Evolutionary conservation across 768 basidiomycete genomes (phyloP).

Genomic region (Suillus tomentosus): DNA sequence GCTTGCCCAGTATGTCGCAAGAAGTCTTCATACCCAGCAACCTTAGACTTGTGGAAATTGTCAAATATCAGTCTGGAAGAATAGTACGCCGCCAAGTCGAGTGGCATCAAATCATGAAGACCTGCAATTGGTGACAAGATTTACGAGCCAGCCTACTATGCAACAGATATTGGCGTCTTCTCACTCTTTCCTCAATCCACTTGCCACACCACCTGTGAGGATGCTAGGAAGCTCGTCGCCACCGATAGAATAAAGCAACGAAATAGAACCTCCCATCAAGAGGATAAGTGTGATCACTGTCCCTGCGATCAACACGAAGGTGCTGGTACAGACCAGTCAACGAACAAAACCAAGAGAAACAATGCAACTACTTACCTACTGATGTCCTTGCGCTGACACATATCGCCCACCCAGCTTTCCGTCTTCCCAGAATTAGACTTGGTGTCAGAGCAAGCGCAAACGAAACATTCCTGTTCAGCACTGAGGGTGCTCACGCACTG

Average conservation of each 20-base stretch:
- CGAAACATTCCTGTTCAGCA: slow-evolving; percentile 55
- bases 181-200: slow-evolving; percentile 54
- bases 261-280: slow-evolving; percentile 66
- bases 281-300: slow-evolving; percentile 66
- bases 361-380: slow-evolving; percentile 63
- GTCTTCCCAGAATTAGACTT: slow-evolving; percentile 55
- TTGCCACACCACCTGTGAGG: slow-evolving; percentile 59
- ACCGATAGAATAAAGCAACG: slow-evolving; percentile 65
- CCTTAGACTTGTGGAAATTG: not conserved
- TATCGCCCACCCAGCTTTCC: slow-evolving; percentile 72
- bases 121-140: not conserved
- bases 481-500: slow-evolving; percentile 62
- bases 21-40: not conserved
- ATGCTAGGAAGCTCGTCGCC: slow-evolving; percentile 71
- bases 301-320: slow-evolving; percentile 74
- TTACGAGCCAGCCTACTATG: not conserved
- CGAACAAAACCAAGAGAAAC: slow-evolving; percentile 2
- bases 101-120: not conserved
- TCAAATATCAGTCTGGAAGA: not conserved
- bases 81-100: not conserved
- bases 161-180: not conserved
- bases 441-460: slow-evolving; percentile 49
- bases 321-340: slow-evolving; percentile 41
- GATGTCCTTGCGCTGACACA: slow-evolving; percentile 77
- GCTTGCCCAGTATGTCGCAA: not conserved